Evolutionary conservation across 305 asterid genomes (phyloP).

Genomic region (Fraxinus nigra): DNA sequence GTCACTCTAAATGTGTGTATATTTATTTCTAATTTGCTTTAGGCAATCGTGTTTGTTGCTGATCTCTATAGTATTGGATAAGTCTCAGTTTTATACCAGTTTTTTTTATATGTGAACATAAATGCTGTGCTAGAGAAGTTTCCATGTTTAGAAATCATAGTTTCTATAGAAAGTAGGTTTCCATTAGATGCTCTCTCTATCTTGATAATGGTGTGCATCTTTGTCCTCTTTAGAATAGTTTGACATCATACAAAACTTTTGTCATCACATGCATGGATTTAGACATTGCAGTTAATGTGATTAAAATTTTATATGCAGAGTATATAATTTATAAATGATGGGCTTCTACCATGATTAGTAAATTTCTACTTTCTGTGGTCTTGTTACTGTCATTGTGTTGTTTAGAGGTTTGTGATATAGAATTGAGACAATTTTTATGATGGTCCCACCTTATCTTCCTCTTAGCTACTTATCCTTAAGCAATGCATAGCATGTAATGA

Average conservation of each 20-base stretch:
- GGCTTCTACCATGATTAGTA: not conserved
- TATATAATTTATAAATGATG: not conserved
- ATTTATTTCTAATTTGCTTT: not conserved
- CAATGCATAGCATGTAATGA: not conserved
- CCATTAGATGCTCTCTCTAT: not conserved
- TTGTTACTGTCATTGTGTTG: not conserved
- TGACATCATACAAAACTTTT: not conserved
- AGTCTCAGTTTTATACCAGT: not conserved
- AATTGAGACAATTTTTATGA: not conserved
- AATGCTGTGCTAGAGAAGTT: not conserved
- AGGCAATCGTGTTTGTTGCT: not conserved
- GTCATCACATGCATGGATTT: not conserved
- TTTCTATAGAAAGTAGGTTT: not conserved
- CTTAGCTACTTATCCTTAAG: not conserved
- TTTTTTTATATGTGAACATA: not conserved
- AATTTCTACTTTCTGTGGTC: not conserved
- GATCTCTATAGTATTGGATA: not conserved
- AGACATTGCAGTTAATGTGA: not conserved
- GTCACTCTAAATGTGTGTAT: conserved; percentile 2
- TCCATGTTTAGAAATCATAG: not conserved
- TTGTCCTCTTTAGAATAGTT: not conserved
- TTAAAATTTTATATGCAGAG: not conserved
- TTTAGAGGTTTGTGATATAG: not conserved
- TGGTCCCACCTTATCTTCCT: not conserved
- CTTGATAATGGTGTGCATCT: not conserved